Evolutionary conservation across 2,329 filamentous ascomycete genomes (phyloP).

Genomic region (Fusarium falciforme): DNA sequence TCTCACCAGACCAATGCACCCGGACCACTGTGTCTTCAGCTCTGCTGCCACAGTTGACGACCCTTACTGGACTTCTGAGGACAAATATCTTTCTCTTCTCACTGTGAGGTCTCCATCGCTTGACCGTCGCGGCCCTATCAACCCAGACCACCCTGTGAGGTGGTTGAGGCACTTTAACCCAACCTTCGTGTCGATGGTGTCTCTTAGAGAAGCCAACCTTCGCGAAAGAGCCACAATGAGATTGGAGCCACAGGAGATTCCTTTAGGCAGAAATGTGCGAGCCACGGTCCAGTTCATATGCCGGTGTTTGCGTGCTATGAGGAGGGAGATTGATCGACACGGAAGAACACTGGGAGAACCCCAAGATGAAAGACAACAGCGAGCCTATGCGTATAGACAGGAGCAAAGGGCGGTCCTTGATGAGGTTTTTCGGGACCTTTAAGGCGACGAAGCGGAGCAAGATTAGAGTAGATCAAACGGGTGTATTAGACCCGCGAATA

Average conservation of each 20-base stretch:
- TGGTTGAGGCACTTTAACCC: background rate
- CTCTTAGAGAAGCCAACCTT: background rate
- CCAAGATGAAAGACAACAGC: background rate
- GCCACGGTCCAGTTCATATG: background rate
- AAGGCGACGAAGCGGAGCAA: background rate
- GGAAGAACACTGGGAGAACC: background rate
- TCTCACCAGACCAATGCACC: background rate
- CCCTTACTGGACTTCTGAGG: background rate
- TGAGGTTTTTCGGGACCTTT: background rate
- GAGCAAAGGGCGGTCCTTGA: background rate
- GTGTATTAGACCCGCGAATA: too few species aligned
- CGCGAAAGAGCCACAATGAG: background rate
- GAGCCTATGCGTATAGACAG: background rate
- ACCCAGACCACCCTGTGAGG: background rate
- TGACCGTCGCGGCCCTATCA: background rate
- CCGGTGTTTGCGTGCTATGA: background rate
- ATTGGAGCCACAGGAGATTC: background rate
- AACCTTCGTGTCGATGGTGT: background rate
- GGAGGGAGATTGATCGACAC: background rate
- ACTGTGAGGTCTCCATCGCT: background rate
- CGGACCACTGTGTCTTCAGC: background rate
- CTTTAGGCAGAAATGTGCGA: background rate
- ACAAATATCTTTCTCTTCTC: background rate
- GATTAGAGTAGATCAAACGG: background rate
- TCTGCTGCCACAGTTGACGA: background rate